These are phyloP conservation scores for Maudiozyma saulgeensis DNA, from an alignment of 805 yeast genomes.

Conservation along the genomic window DNA sequence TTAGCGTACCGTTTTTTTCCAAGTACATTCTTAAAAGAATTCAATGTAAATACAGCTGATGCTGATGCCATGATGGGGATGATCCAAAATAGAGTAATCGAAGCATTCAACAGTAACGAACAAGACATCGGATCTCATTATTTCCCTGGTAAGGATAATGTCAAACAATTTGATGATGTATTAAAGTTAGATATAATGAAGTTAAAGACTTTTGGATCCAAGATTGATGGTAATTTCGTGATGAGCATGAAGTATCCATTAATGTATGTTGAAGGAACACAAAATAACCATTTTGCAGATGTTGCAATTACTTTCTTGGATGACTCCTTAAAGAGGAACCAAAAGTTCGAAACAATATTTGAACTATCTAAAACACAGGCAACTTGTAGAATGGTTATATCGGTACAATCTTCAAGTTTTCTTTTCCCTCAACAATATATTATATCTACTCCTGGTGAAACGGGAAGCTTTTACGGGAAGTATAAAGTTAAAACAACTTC, in stretches of 20 bases:
- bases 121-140: slow-evolving; percentile 12
- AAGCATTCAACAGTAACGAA: slow-evolving; percentile 18
- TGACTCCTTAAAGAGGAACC: slow-evolving; percentile 2
- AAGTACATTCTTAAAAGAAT: not conserved
- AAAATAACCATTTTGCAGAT: slow-evolving; percentile 11
- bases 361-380: slow-evolving; percentile 4
- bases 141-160: slow-evolving; percentile 9
- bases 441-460: slow-evolving; percentile 14
- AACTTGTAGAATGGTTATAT: slow-evolving; percentile 15
- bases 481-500: slow-evolving; percentile 9
- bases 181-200: slow-evolving; percentile 7
- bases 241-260: slow-evolving; percentile 13
- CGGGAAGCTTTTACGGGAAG: slow-evolving; percentile 10
- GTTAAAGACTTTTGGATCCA: slow-evolving; percentile 6
- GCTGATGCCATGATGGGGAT: slow-evolving; percentile 8
- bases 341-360: slow-evolving; percentile 3
- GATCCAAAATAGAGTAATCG: slow-evolving; percentile 14
- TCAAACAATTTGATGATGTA: slow-evolving; percentile 7
- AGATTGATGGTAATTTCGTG: slow-evolving; percentile 7
- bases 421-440: slow-evolving; percentile 13
- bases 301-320: slow-evolving; percentile 12
- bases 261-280: slow-evolving; percentile 1
- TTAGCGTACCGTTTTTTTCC: slow-evolving; percentile 10
- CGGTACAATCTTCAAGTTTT: slow-evolving; percentile 8
- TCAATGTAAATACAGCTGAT: slow-evolving; percentile 2